phyloP scores from a whole-genome alignment of 441 rosid genomes.

The Populus hybrid region DNA sequence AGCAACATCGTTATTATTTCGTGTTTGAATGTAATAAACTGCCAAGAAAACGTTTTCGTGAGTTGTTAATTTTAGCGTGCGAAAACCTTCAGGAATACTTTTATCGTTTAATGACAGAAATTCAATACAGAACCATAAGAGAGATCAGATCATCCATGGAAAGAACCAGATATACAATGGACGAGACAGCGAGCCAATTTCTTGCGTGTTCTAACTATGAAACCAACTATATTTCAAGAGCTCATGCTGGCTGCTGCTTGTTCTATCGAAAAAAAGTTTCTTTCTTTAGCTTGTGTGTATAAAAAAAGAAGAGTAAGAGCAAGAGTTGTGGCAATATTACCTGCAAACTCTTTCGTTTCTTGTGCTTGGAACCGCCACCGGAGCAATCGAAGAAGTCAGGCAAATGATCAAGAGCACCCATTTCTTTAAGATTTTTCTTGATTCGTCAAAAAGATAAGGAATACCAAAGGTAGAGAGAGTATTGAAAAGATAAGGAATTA shows the following conservation, averaged over 20 bases:
- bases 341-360: conserved; percentile 75
- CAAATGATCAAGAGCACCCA: conserved; percentile 91
- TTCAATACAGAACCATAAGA: too few species aligned
- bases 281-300: neutral
- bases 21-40: too few species aligned
- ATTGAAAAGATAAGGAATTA: neutral
- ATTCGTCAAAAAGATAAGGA: neutral
- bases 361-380: conserved; percentile 42
- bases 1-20: too few species aligned
- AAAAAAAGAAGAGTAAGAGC: neutral
- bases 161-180: neutral
- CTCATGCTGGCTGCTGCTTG: neutral
- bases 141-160: neutral
- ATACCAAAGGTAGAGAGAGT: too few species aligned
- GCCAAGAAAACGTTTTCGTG: too few species aligned
- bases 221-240: neutral
- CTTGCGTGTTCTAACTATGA: neutral
- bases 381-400: conserved; percentile 74
- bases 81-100: too few species aligned
- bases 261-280: neutral
- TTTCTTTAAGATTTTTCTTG: conserved; percentile 3
- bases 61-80: too few species aligned
- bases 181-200: neutral
- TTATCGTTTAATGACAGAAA: too few species aligned
- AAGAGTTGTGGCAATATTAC: conserved; percentile 21